Base-by-base conservation (phyloP, 2,329 filamentous ascomycete genomes). In the Colletotrichum godetiae region DNA sequence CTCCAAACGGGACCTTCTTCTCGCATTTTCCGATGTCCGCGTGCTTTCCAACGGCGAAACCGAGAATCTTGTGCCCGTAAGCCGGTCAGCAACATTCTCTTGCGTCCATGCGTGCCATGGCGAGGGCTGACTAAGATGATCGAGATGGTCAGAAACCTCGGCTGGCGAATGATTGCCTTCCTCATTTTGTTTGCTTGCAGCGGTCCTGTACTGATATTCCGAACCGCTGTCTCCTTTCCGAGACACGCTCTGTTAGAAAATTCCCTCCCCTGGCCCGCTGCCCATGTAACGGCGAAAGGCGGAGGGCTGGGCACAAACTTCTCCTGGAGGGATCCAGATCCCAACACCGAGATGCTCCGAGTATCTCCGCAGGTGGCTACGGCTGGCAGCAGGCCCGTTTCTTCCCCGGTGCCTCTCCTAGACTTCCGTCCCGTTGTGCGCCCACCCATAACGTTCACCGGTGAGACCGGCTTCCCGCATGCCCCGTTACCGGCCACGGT, bases 301-400 rank as follows among this genome's bases (percentile, higher is more conserved):
- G 42, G n/a, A 49, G 42, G 15, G 42, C 42, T 49, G 42, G 31
- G 24, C 55, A 73, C 67, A 56, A 60, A 59, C 24, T 49, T 15
- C 13, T 53, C n/a, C 24, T 35, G n/a, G 27, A 35, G 35, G 60
- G 53, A 70, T 70, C 37, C 29, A 53, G 60, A 64, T 65, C 19
- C 60, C 59, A 60, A 73, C 55, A 46, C 67, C 60, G 67, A 72
- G 33, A 70, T 61, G 49, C 55, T 33, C 67, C 33, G 70, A 73
- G 46, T 24, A 59, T 56, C 55, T 73, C 67, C 67, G 53, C 55
- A 60, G 55, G 37, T 55, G 24, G n/a, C 60, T 24, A 56, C 42
- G 31, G 53, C 37, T 55, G 24, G n/a, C 60, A 27, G 60, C 33
- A 24, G 42, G 31, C 33, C 69, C 66, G 46, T 46, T 33, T 12